Conservation (phyloP, 257 asterid species). For the Nicotiana obtusifolia region DNA sequence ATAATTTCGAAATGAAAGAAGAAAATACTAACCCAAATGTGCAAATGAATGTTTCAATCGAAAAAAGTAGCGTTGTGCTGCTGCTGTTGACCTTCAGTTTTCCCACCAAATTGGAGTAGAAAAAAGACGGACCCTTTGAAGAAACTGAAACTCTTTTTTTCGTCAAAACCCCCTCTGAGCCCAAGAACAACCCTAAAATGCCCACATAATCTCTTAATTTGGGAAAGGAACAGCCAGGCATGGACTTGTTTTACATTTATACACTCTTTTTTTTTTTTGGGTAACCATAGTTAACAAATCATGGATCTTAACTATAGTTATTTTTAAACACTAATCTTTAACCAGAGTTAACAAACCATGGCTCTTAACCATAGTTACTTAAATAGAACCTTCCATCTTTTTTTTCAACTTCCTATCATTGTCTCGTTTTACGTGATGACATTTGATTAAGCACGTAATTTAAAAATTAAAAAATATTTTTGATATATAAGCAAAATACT, state of each 20-base stretch:
- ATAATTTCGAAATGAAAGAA: neutral
- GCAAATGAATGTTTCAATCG: conserved; percentile 20
- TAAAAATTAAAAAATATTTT: too few species aligned
- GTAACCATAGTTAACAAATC: conserved; percentile 27
- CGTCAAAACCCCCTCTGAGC: conserved; percentile 31
- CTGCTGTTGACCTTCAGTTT: conserved; percentile 21
- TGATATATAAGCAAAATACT: too few species aligned
- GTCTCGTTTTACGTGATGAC: too few species aligned
- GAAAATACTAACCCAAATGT: conserved; percentile 21
- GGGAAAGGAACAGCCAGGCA: conserved; percentile 19
- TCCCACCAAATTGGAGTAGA: conserved; percentile 37
- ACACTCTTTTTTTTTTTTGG: neutral
- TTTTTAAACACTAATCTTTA: neutral
- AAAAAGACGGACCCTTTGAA: conserved; percentile 18
- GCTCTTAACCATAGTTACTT: too few species aligned
- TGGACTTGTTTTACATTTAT: conserved; percentile 21
- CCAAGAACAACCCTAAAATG: conserved; percentile 28
- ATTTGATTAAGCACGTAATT: too few species aligned
- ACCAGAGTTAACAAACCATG: too few species aligned
- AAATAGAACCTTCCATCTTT: too few species aligned
- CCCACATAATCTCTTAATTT: conserved; percentile 15
- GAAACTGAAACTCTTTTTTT: conserved; percentile 19
- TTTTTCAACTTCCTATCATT: too few species aligned
- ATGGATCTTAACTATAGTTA: conserved; percentile 21
- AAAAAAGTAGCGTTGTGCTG: neutral